These are phyloP conservation scores for Cryptococcus sp. DNA, from an alignment of 1,284 basidiomycete species.

Conservation along the genomic window DNA sequence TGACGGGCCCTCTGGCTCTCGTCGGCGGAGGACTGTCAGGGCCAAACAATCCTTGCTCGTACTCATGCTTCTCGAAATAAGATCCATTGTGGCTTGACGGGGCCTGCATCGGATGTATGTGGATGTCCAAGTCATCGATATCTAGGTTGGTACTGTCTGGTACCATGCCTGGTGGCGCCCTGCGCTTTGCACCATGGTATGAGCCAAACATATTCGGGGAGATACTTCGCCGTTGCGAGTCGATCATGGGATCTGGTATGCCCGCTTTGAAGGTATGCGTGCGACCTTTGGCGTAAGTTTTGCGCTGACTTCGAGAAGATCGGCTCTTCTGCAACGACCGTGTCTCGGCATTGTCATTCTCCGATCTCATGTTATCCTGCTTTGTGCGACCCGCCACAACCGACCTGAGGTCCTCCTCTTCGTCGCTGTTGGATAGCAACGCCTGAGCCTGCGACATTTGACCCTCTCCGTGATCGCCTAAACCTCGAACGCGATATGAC, in stretches of 20 bases:
- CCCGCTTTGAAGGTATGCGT: conserved; percentile 18
- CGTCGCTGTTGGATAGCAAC: not conserved
- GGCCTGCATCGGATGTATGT: too few species aligned
- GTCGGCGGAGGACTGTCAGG: too few species aligned
- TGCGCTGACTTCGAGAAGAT: conserved; percentile 2
- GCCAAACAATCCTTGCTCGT: too few species aligned
- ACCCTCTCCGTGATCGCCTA: not conserved
- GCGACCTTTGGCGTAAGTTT: conserved; percentile 15
- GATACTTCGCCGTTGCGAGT: not conserved
- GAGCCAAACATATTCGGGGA: not conserved
- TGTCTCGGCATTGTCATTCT: not conserved
- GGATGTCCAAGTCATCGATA: too few species aligned
- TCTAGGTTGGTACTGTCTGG: too few species aligned
- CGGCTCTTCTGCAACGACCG: conserved; percentile 1
- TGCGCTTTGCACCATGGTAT: conserved; percentile 8
- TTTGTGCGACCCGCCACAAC: not conserved
- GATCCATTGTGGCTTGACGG: too few species aligned
- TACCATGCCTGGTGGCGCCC: not conserved
- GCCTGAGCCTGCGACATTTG: not conserved
- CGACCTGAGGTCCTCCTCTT: not conserved
- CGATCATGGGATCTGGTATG: conserved; percentile 6
- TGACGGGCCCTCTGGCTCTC: too few species aligned
- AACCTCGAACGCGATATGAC: not conserved
- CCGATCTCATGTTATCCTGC: not conserved
- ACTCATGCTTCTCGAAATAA: too few species aligned